phyloP scores from a whole-genome alignment of 108 stramenopile species.

The Aurantiochytrium sp. region DNA sequence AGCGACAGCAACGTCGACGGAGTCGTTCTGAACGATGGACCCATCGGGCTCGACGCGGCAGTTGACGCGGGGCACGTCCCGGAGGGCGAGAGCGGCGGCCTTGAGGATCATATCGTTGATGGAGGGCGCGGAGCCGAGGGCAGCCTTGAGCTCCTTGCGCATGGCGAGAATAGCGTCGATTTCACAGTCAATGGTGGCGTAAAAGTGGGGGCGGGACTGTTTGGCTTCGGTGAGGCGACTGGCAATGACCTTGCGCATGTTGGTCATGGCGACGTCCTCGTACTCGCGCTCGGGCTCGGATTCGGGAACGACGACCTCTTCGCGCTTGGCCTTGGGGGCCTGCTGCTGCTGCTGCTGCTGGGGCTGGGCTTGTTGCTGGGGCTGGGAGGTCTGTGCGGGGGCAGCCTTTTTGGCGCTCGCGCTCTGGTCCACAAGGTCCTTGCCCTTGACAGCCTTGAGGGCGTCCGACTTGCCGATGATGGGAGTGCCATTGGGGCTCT shows the following conservation, averaged over 20 bases:
- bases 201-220: slow-evolving; percentile 90
- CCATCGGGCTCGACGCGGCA: slow-evolving; percentile 50
- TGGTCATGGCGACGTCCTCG: slow-evolving; percentile 35
- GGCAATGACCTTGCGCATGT: slow-evolving; percentile 88
- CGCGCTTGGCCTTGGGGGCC: background rate
- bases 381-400: background rate
- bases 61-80: slow-evolving; percentile 91
- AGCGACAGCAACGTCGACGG: slow-evolving; percentile 93
- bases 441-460: background rate
- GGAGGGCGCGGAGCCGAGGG: slow-evolving; percentile 70
- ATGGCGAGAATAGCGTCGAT: slow-evolving; percentile 73
- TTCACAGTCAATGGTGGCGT: slow-evolving; percentile 74
- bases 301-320: background rate
- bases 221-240: slow-evolving; percentile 88
- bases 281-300: slow-evolving; percentile 17
- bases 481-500: background rate
- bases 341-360: background rate
- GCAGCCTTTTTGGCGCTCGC: background rate
- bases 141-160: slow-evolving; percentile 64
- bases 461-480: background rate
- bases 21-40: slow-evolving; percentile 49
- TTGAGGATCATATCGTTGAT: slow-evolving; percentile 96
- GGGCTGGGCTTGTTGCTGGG: background rate
- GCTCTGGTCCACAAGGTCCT: background rate
- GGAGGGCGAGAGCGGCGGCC: slow-evolving; percentile 84